These are phyloP conservation scores for Saccharomycopsis crataegensis DNA, from an alignment of 1,139 yeast species.

Conservation along the genomic window DNA sequence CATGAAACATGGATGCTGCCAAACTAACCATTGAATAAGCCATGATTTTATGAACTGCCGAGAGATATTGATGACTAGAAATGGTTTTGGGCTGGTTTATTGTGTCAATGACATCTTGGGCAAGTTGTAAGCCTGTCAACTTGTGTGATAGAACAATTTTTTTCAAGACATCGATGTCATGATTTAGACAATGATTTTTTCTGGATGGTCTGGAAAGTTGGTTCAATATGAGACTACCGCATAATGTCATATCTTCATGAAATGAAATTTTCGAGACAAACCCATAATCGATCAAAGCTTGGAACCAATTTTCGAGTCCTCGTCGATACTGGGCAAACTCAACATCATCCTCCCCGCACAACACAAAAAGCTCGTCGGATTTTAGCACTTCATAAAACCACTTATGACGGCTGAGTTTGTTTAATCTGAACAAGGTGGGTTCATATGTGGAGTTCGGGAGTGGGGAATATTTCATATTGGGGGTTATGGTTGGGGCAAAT, in stretches of 20 bases:
- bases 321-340: not conserved
- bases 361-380: not conserved
- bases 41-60: constrained; percentile 7
- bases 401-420: not conserved
- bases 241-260: constrained; percentile 3
- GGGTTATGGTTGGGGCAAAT: too few relatives aligned
- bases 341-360: constrained; percentile 9
- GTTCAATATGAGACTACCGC: not conserved
- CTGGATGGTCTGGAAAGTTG: not conserved
- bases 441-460: too few relatives aligned
- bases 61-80: not conserved
- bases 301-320: constrained; percentile 12
- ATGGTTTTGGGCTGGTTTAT: constrained; percentile 1
- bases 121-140: constrained; percentile 1
- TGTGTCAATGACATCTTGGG: constrained; percentile 6
- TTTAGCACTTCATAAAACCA: not conserved
- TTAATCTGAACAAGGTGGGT: not conserved
- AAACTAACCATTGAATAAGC: constrained; percentile 11
- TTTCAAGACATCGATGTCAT: not conserved
- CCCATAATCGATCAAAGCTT: constrained; percentile 8
- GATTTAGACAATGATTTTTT: not conserved
- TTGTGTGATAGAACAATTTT: not conserved
- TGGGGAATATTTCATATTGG: too few relatives aligned
- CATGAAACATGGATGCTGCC: not conserved
- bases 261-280: not conserved